These are phyloP conservation scores for Papiliotrema fonsecae DNA, from an alignment of 1,284 basidiomycete genomes.

Conservation along the genomic window DNA sequence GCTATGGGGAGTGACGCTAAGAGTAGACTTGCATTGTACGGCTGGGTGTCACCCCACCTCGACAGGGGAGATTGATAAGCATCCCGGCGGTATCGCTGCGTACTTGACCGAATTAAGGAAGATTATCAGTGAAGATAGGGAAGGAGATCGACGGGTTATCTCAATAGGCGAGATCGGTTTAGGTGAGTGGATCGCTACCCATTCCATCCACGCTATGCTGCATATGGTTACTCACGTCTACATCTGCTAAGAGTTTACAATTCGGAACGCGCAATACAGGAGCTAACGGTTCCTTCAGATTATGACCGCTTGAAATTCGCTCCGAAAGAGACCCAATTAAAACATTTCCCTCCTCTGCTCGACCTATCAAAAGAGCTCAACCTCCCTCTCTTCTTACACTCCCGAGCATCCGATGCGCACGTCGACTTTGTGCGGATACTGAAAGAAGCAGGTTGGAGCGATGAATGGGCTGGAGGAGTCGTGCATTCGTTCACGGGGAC, in stretches of 20 bases:
- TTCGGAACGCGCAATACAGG: too few species aligned
- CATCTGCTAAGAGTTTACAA: too few species aligned
- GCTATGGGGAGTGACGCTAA: neutral
- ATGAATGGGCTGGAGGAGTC: slow-evolving; percentile 60
- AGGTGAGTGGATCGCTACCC: slow-evolving; percentile 50
- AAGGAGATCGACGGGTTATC: slow-evolving; percentile 57
- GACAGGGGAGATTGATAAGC: slow-evolving; percentile 66
- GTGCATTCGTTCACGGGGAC: slow-evolving; percentile 85
- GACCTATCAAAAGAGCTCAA: slow-evolving; percentile 64
- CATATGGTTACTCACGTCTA: too few species aligned
- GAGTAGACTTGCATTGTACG: slow-evolving; percentile 59
- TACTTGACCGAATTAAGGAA: slow-evolving; percentile 63
- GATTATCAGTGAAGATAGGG: slow-evolving; percentile 55
- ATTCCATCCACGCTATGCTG: too few species aligned
- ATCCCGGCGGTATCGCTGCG: slow-evolving; percentile 57
- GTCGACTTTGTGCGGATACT: slow-evolving; percentile 60
- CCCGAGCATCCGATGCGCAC: slow-evolving; percentile 68
- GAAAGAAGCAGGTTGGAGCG: slow-evolving; percentile 28
- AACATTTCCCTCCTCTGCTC: slow-evolving; percentile 68
- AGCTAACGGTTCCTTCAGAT: slow-evolving; percentile 52
- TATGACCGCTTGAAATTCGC: slow-evolving; percentile 78
- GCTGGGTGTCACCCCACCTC: slow-evolving; percentile 84
- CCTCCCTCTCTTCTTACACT: slow-evolving; percentile 81
- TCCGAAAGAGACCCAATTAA: slow-evolving; percentile 59
- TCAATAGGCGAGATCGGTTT: slow-evolving; percentile 84